Evolutionary conservation across 2,329 filamentous ascomycete genomes (phyloP).

Genomic region (Trichoderma koningii): DNA sequence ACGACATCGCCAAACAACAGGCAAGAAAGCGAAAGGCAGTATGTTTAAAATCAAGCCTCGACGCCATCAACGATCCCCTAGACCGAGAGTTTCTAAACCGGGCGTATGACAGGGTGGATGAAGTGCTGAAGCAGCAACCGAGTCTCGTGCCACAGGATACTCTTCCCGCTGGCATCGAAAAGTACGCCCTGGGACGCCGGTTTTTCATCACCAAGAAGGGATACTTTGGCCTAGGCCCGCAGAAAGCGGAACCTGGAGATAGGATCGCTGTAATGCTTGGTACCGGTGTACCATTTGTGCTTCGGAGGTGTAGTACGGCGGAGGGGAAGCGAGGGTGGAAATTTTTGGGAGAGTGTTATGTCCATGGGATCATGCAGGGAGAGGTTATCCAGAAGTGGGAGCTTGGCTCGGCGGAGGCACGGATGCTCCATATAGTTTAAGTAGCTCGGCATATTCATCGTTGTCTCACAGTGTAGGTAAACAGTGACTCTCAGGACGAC

Average conservation of each 20-base stretch:
- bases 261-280: conserved; percentile 1
- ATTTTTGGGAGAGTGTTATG: conserved; percentile 9
- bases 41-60: not conserved
- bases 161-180: not conserved
- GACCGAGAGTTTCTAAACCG: not conserved
- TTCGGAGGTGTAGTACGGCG: not conserved
- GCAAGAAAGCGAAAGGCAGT: not conserved
- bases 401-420: not conserved
- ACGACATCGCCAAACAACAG: conserved; percentile 2
- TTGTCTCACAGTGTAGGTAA: too few relatives aligned
- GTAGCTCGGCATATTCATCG: not conserved
- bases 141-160: conserved; percentile 7
- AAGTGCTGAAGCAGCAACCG: not conserved
- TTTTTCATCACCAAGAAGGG: conserved; percentile 14
- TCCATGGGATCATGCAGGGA: conserved; percentile 16
- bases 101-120: not conserved
- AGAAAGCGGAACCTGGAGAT: not conserved
- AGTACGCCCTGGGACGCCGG: not conserved
- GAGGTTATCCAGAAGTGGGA: conserved; percentile 7
- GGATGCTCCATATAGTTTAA: conserved; percentile 1
- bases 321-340: not conserved
- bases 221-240: conserved; percentile 12
- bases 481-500: too few relatives aligned
- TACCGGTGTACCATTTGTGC: conserved; percentile 1
- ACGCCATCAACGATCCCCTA: too few relatives aligned